Evolutionary conservation across 2,329 filamentous ascomycete genomes (phyloP), one percentile per base, ranked within the genome.

Genomic region (Penicillium sumatraense): DNA sequence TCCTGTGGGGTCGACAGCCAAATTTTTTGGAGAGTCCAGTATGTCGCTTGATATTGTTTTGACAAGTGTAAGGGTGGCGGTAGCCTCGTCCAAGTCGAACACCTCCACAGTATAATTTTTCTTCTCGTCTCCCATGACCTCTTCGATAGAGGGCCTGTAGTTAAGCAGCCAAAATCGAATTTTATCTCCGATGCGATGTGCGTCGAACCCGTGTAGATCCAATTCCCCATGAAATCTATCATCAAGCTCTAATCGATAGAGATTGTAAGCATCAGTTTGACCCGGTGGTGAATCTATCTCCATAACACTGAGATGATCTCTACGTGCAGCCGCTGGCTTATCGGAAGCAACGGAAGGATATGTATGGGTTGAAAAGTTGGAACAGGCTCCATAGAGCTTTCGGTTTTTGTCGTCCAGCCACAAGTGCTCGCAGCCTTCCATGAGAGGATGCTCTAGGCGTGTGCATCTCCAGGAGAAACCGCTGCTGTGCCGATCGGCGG

Each of bases 371-470:
- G 29, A 31, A 31, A 26, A n/a, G 14, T 47, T 51, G n/a, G 53
- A 42, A 26, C 53, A 54, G 5, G 41, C 9, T 7, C 40, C 53
- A 14, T 54, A 54, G 9, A 50, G 31, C 31, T 47, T 54, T 31
- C 53, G 47, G 10, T 24, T 46, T 16, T 18, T 11, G 13, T 49
- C 9, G 23, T 51, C 53, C 10, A 54, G 31, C 53, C 47, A 54
- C 16, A 54, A 29, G 29, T 54, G 41, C 35, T 51, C 53, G 47
- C 53, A 54, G 10, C 53, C 53, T 21, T 46, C 53, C 46, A 54
- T 45, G 23, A 54, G 41, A 18, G 46, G 52, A 33, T 54, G 47
- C 14, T 46, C 27, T 13, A 51, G 35, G n/a, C 48, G 52, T 33
- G 42, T 27, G 13, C 47, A 50, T 18, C 41, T 31, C 47, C 52